Evolutionary conservation across 2,329 filamentous ascomycete species (phyloP), one percentile per base, ranked within the genome.

Genomic region (Emericellopsis atlantica): DNA sequence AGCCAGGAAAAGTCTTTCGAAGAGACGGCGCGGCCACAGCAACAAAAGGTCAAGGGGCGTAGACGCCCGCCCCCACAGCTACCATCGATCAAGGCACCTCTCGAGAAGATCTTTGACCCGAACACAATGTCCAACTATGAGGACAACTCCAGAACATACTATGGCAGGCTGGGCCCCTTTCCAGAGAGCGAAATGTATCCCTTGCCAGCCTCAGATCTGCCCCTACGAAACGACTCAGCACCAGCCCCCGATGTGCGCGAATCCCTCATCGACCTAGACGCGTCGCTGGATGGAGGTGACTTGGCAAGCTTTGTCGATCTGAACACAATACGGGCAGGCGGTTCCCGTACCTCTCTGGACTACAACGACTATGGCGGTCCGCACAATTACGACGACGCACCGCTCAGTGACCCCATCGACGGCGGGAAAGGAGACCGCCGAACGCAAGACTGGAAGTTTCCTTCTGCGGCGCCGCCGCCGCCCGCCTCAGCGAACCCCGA

Each of bases 41-140:
- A 42, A 16, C 74, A 75, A 16, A 75, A 75, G 51, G 59, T 60
- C 12, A 75, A 75, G 49, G 59, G 71, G 11, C 67, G 76, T 15
- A 63, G 72, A 40, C 70, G 73, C 15, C 75, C 75, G 1, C 76
- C 76, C 4, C 71, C 77, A 37, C 67, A 70, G 22, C 60, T 80
- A 6, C 70, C 74, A 2, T 70, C 72, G 1, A 60, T 76, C 45
- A 74, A 70, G 46, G 74, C 66, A 9, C 77, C 77, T 0, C 56
- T 81, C 4, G 76, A 81, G 47, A 80, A 79, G 46, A 62, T 81
- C 0, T 81, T 81, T 50, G 77, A 81, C 44, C 76, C 76, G 5
- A 76, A 80, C 51, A 80, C 77, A 1, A 70, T 77, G 29, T 74
- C 75, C 2, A 77, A 69, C 45, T 81, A 81, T 46, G 69, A 77